These are phyloP conservation scores for Phyllosticta paracitricarpa DNA, from an alignment of 2,329 filamentous ascomycete genomes.

Conservation along the genomic window DNA sequence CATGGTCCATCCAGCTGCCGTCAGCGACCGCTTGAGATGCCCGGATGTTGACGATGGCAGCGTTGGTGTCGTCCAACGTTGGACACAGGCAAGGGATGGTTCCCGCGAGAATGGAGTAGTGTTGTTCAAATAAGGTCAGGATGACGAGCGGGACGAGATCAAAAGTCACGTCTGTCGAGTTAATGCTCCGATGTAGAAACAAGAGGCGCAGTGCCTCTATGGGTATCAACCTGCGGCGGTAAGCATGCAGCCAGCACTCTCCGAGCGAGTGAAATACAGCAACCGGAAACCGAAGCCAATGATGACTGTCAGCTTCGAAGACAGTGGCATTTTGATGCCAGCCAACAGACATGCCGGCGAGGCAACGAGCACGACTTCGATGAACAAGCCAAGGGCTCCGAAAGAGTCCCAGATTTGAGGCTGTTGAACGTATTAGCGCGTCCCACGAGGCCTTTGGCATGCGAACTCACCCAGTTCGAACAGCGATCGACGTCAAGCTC, in stretches of 20 bases:
- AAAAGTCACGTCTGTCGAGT: neutral
- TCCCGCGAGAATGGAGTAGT: conserved; percentile 15
- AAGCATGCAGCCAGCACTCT: neutral
- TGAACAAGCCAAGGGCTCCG: conserved; percentile 14
- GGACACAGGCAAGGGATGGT: conserved; percentile 15
- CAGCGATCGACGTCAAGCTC: conserved; percentile 6
- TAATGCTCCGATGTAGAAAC: neutral
- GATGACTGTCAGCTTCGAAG: conserved; percentile 20
- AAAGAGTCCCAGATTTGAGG: conserved; percentile 12
- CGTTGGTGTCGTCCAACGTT: conserved; percentile 13
- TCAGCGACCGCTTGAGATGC: neutral
- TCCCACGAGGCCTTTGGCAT: neutral
- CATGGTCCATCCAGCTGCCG: neutral
- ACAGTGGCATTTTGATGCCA: conserved; percentile 18
- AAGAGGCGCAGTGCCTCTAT: neutral
- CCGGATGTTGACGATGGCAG: neutral
- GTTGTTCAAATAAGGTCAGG: conserved; percentile 12
- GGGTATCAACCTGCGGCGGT: neutral
- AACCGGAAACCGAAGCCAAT: conserved; percentile 18
- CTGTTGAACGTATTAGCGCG: conserved; percentile 3
- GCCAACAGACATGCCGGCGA: conserved; percentile 18
- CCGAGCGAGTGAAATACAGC: conserved; percentile 1
- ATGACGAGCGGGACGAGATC: neutral
- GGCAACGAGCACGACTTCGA: conserved; percentile 17
- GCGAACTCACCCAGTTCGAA: conserved; percentile 9